phyloP scores from a whole-genome alignment of 176 grass and related monocot genomes.

The Lolium rigidum region DNA sequence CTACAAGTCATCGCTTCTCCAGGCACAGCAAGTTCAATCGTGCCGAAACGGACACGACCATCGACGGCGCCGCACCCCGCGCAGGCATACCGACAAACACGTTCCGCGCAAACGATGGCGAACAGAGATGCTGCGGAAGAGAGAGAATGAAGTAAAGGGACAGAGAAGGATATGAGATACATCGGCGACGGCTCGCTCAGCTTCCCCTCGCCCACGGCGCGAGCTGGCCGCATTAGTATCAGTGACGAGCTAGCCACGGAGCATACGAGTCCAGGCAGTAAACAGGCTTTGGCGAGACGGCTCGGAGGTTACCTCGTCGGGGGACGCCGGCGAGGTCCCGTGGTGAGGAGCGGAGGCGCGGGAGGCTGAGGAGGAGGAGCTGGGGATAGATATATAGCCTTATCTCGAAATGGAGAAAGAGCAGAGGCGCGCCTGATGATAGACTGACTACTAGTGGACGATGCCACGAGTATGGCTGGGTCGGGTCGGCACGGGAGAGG shows the following conservation, averaged over 20 bases:
- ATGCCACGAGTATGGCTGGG: not conserved
- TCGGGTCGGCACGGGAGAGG: not conserved
- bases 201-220: not conserved
- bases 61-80: not conserved
- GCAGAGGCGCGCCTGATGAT: slow-evolving; percentile 11
- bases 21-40: not conserved
- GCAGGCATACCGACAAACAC: slow-evolving; percentile 37
- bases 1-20: not conserved
- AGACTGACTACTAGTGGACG: slow-evolving; percentile 18
- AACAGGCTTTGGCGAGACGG: not conserved
- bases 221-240: not conserved
- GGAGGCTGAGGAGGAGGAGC: not conserved
- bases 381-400: slow-evolving; percentile 44
- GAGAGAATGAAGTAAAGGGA: not conserved
- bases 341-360: not conserved
- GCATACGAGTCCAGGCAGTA: not conserved
- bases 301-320: slow-evolving; percentile 23
- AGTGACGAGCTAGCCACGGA: not conserved
- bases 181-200: not conserved
- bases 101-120: not conserved
- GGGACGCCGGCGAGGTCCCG: slow-evolving; percentile 22
- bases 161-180: not conserved
- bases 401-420: slow-evolving; percentile 28
- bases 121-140: not conserved
- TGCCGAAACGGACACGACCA: not conserved